phyloP scores from a whole-genome alignment of 106 monocot genomes.

The Posidonia australis region DNA sequence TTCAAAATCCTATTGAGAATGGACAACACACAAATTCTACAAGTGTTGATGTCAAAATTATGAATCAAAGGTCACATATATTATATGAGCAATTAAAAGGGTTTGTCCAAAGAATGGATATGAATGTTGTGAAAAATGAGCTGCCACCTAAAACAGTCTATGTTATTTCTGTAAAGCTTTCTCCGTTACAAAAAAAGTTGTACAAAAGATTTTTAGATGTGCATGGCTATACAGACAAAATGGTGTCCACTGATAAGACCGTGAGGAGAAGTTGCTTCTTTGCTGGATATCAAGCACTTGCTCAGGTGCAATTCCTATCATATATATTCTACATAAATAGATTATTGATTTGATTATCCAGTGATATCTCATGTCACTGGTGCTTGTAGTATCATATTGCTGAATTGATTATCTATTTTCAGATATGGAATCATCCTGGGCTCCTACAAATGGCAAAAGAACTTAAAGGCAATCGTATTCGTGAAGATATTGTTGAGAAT shows the following conservation, averaged over 20 bases:
- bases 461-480: conserved; percentile 33
- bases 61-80: conserved; percentile 98
- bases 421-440: conserved; percentile 99
- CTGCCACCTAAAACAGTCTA: conserved; percentile 89
- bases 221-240: conserved; percentile 60
- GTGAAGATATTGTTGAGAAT: conserved; percentile 68
- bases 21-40: conserved; percentile 97
- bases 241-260: conserved; percentile 47
- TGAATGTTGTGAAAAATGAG: conserved; percentile 97
- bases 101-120: conserved; percentile 91
- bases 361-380: background rate
- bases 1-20: conserved; percentile 98
- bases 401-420: background rate
- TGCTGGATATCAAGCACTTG: conserved; percentile 75
- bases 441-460: conserved; percentile 84
- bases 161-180: conserved; percentile 92
- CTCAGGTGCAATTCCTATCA: conserved; percentile 39
- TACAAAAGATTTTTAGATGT: conserved; percentile 83
- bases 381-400: too few species aligned
- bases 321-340: background rate
- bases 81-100: conserved; percentile 90
- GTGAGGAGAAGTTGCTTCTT: conserved; percentile 54
- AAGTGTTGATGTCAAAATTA: conserved; percentile 83
- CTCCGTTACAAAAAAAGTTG: conserved; percentile 75
- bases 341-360: background rate